These are phyloP conservation scores for Flueggea neowawraea DNA, from an alignment of 441 rosid species.

Conservation along the genomic window DNA sequence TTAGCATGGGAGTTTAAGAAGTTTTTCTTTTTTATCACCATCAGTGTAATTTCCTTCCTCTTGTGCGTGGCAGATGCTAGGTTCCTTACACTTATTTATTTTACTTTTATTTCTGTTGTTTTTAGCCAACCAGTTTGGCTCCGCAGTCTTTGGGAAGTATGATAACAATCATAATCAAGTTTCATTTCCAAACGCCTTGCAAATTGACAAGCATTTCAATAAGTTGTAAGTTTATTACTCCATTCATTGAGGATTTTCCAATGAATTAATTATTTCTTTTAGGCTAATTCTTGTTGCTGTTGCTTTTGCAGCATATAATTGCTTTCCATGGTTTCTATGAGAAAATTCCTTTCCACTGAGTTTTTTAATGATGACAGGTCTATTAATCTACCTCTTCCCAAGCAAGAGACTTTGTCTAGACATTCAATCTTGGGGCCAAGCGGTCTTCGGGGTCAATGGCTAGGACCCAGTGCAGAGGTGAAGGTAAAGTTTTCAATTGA, in stretches of 20 bases:
- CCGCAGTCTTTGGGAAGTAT: constrained; percentile 49
- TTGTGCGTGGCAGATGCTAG: neutral
- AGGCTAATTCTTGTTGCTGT: too few relatives aligned
- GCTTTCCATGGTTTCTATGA: too few relatives aligned
- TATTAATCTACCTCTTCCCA: constrained; percentile 64
- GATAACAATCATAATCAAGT: constrained; percentile 32
- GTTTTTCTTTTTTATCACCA: neutral
- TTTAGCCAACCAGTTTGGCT: constrained; percentile 47
- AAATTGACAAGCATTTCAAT: constrained; percentile 72
- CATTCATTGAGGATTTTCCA: neutral
- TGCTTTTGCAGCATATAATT: too few relatives aligned
- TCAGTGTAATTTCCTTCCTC: neutral
- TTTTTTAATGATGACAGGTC: constrained; percentile 49
- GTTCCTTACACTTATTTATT: neutral
- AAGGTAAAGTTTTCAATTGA: constrained; percentile 42
- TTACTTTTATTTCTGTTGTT: constrained; percentile 13
- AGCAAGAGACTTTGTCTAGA: constrained; percentile 87
- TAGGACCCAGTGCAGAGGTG: constrained; percentile 64
- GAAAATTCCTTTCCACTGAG: neutral
- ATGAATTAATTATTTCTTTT: too few relatives aligned
- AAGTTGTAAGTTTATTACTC: constrained; percentile 59
- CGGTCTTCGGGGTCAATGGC: constrained; percentile 88
- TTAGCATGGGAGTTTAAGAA: neutral
- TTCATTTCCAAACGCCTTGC: constrained; percentile 32
- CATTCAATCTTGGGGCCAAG: constrained; percentile 93